Conservation (phyloP, 139 green algal species). For the Picochlorum sp. region DNA sequence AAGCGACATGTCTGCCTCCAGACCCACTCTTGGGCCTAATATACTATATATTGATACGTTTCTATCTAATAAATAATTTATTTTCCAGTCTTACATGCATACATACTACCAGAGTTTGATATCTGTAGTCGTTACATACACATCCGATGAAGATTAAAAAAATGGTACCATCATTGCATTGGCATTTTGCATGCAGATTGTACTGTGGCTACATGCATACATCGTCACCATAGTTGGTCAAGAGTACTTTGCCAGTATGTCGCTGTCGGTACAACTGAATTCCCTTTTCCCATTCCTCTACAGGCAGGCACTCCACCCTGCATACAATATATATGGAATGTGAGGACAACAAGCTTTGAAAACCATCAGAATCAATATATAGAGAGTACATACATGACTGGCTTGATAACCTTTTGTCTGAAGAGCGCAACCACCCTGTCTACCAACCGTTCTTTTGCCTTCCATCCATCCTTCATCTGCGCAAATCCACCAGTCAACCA, state of each 20-base stretch:
- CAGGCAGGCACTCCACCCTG: constrained; percentile 19
- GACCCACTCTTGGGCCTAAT: too few species aligned
- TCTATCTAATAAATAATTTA: too few species aligned
- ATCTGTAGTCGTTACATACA: too few species aligned
- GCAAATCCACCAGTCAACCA: constrained; percentile 60
- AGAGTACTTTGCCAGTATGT: constrained; percentile 18
- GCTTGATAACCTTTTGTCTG: constrained; percentile 22
- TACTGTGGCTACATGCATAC: constrained; percentile 4
- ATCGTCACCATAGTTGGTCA: constrained; percentile 23
- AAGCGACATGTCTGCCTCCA: neutral
- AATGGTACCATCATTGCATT: too few species aligned
- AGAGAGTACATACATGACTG: neutral
- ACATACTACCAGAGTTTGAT: too few species aligned
- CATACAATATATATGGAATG: too few species aligned
- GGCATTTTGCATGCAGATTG: too few species aligned
- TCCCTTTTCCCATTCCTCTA: constrained; percentile 23
- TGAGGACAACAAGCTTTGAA: neutral
- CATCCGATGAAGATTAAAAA: too few species aligned
- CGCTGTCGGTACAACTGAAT: constrained; percentile 13
- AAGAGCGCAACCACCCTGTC: constrained; percentile 24
- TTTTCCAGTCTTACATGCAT: too few species aligned
- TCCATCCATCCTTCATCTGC: constrained; percentile 32
- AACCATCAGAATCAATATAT: neutral
- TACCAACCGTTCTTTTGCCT: constrained; percentile 26
- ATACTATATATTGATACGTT: too few species aligned